These are phyloP conservation scores for Coffea humblotiana DNA, from an alignment of 305 asterid genomes.

Conservation along the genomic window DNA sequence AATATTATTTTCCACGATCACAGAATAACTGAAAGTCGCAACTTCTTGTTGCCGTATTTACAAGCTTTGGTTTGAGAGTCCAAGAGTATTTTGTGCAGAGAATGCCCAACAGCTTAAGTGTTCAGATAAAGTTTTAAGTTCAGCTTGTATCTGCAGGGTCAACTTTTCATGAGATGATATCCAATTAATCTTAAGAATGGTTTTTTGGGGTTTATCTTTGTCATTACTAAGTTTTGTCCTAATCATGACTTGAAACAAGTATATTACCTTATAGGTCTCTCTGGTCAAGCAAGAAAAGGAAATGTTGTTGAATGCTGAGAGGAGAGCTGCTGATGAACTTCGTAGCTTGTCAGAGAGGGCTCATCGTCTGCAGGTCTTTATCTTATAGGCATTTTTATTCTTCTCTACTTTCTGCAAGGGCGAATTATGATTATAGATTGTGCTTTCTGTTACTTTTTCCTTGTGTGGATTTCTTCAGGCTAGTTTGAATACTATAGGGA, in stretches of 20 bases:
- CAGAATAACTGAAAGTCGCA: no score
- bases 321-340: conserved; percentile 90
- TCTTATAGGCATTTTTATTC: neutral
- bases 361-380: conserved; percentile 74
- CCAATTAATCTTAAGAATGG: neutral
- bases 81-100: neutral
- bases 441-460: neutral
- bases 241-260: neutral
- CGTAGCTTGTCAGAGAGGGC: conserved; percentile 82
- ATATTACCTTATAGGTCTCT: conserved; percentile 46
- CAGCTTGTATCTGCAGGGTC: no score
- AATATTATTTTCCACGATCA: neutral
- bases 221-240: neutral
- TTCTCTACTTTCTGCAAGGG: neutral
- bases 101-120: neutral
- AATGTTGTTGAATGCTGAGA: conserved; percentile 67
- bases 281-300: conserved; percentile 78
- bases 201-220: neutral
- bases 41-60: neutral
- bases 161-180: neutral
- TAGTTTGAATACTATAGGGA: conserved; percentile 77
- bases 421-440: neutral
- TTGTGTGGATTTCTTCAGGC: conserved; percentile 44
- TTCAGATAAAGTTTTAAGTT: no score
- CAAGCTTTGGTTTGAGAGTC: no score